Evolutionary conservation across 169 alveolate species (phyloP).

Genomic region (Eimeria sp.): DNA sequence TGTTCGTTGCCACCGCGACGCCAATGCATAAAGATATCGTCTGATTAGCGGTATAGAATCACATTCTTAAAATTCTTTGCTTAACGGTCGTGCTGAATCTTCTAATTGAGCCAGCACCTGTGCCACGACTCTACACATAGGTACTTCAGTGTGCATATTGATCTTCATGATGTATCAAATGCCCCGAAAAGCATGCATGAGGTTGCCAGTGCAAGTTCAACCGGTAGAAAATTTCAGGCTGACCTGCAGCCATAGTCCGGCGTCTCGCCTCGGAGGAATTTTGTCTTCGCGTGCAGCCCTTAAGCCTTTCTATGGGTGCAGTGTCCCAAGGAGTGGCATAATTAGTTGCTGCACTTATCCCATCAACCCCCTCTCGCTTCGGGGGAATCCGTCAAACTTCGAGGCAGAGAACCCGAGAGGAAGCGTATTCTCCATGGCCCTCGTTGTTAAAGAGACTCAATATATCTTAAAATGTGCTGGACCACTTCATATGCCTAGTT

Average conservation of each 20-base stretch:
- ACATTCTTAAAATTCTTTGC: too few species aligned
- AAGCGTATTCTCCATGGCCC: background rate
- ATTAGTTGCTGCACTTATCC: background rate
- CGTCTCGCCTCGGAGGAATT: background rate
- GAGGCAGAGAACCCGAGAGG: background rate
- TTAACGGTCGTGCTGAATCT: too few species aligned
- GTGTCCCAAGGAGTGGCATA: background rate
- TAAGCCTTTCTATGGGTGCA: background rate
- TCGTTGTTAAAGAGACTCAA: too few species aligned
- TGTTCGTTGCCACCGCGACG: background rate
- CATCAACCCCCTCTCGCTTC: background rate
- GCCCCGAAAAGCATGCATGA: background rate
- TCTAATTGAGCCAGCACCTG: too few species aligned
- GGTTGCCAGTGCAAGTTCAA: background rate
- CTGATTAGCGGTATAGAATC: too few species aligned
- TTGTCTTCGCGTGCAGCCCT: background rate
- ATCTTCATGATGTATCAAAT: too few species aligned
- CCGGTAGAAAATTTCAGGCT: background rate
- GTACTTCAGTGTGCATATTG: too few species aligned
- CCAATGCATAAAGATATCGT: background rate
- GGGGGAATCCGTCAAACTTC: background rate
- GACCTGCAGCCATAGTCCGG: background rate
- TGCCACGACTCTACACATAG: too few species aligned
- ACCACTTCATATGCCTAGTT: background rate
- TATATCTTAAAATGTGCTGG: background rate